A percentile compares a stretch with the other conserved stretches of the same genome.
phyloP scores from a whole-genome alignment of 805 yeast species.

The Teunomyces lycoperdinae region DNA sequence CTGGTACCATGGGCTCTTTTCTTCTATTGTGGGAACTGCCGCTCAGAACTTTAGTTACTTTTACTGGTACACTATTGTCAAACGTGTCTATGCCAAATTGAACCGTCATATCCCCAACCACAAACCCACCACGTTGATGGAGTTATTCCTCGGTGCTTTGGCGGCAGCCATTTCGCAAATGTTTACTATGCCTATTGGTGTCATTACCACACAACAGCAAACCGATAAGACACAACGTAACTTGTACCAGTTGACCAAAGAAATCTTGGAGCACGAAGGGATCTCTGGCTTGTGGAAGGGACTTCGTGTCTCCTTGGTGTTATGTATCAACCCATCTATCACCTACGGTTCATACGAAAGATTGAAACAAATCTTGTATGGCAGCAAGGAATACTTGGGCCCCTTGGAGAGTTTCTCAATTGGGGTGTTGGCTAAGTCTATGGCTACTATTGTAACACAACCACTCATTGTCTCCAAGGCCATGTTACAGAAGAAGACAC shows the following conservation, averaged over 20 bases:
- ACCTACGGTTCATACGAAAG: conserved; percentile 81
- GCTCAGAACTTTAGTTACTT: conserved; percentile 80
- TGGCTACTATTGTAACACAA: conserved; percentile 79
- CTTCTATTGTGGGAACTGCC: conserved; percentile 68
- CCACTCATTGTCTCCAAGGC: conserved; percentile 85
- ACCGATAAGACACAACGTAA: conserved; percentile 43
- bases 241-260: conserved; percentile 34
- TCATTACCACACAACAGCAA: conserved; percentile 62
- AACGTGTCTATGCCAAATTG: conserved; percentile 49
- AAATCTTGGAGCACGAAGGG: conserved; percentile 63
- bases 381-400: conserved; percentile 41
- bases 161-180: conserved; percentile 83
- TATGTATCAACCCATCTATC: conserved; percentile 81
- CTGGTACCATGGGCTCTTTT: conserved; percentile 68
- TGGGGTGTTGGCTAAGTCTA: conserved; percentile 77
- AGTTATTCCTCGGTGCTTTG: conserved; percentile 68
- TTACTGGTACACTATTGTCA: conserved; percentile 79
- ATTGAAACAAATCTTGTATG: conserved; percentile 51
- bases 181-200: conserved; percentile 78
- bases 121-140: conserved; percentile 57
- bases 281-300: conserved; percentile 79
- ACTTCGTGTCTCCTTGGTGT: conserved; percentile 70
- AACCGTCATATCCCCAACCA: conserved; percentile 34
- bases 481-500: conserved; percentile 58
- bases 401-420: conserved; percentile 65